Evolutionary conservation across 2,329 filamentous ascomycete genomes (phyloP), one percentile per base, ranked within the genome.

Genomic region (Samsoniella hepiali): DNA sequence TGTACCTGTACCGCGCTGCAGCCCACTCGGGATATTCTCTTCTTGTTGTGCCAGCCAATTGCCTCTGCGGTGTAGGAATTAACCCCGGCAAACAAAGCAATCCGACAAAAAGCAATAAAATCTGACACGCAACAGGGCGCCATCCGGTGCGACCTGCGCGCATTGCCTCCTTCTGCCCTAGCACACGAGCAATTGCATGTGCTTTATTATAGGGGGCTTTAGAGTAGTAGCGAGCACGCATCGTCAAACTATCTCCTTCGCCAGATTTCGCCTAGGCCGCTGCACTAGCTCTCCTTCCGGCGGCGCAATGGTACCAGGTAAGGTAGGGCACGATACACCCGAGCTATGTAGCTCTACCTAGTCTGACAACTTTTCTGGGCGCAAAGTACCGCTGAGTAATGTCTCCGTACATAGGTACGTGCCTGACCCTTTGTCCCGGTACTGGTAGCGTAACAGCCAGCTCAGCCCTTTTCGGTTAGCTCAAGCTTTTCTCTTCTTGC

Each of bases 1-100:
- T 36, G n/a, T 64, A 64, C 63, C 44, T 58, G n/a, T 64, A 64
- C 63, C 44, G 51, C 27, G 9, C 45, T 38, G 9, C 15, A 15
- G 22, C 50, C 49, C 31, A 47, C 31, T 10, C 22, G 22, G 38
- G 38, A 15, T 9, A 13, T 54, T 47, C 31, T 36, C 17, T 49
- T 10, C 8, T 10, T 11, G 7, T 51, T 15, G 11, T 4, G 8
- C 7, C 13, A 22, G n/a, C 32, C 29, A 53, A 34, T 34, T 53
- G 29, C 13, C 51, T 31, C 34, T 40, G 40, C 55, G 6, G 31
- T 32, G 17, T 15, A 44, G 22, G 22, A 29, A 3, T 22, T 22
- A 22, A 22, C 22, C 40, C 55, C 3, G 40, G 42, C 5, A 13
- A 29, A 32, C 29, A 49, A 29, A 47, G 42, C 6, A 47, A 36